These are phyloP conservation scores for Diatrype stigma DNA, from an alignment of 2,329 filamentous ascomycete genomes.

Conservation along the genomic window DNA sequence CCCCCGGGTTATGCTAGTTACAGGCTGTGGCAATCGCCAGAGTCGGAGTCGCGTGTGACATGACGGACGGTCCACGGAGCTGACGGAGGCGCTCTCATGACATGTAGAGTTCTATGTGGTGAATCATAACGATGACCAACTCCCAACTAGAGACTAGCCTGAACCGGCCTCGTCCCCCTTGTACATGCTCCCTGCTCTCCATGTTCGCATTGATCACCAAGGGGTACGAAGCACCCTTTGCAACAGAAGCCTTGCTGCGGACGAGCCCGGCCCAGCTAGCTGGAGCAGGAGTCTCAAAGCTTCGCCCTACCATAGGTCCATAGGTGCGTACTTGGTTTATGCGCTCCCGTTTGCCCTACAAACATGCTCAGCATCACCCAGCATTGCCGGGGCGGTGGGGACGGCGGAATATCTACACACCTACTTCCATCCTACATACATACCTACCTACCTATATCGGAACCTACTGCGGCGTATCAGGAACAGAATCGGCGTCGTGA, in stretches of 20 bases:
- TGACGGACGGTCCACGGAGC: slow-evolving; percentile 16
- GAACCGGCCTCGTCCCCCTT: slow-evolving; percentile 4
- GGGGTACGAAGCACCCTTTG: slow-evolving; percentile 23
- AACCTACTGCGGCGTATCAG: no score
- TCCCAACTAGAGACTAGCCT: slow-evolving; percentile 5
- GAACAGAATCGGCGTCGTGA: neutral
- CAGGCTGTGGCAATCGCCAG: slow-evolving; percentile 5
- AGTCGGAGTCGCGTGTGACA: no score
- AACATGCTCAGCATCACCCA: neutral
- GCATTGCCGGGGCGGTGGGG: neutral
- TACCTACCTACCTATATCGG: no score
- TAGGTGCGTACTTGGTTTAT: slow-evolving; percentile 9
- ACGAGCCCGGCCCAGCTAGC: slow-evolving; percentile 16
- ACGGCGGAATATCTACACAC: neutral
- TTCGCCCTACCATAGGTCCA: slow-evolving; percentile 13
- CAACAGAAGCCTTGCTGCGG: slow-evolving; percentile 19
- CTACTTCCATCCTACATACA: no score
- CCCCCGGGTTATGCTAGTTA: no score
- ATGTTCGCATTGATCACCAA: slow-evolving; percentile 21
- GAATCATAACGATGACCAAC: neutral
- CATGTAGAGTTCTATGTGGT: neutral
- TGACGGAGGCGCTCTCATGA: slow-evolving; percentile 14
- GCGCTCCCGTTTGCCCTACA: slow-evolving; percentile 4
- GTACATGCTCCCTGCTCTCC: slow-evolving; percentile 1
- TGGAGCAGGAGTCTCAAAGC: slow-evolving; percentile 12